Base-by-base conservation (phyloP, 2,329 filamentous ascomycete genomes). In the Pseudofabraea citricarpa region DNA sequence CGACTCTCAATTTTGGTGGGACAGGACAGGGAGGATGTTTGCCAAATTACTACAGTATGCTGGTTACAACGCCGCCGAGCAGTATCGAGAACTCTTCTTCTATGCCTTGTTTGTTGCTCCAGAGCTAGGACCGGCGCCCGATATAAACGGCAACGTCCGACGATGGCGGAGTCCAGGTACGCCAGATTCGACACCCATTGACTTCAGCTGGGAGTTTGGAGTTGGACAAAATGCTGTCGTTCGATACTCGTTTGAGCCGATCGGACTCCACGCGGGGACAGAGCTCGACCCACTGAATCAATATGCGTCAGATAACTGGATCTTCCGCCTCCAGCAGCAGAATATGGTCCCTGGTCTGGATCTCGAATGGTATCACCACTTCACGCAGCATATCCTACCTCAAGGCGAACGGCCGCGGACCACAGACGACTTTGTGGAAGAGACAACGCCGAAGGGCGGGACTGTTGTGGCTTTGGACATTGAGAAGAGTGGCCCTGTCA, bases 1-100 rank as follows among this genome's bases (percentile, higher is more conserved):
- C n/a, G 52, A 56, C 20, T 43, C 47, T 9, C 53, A 56, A 26
- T 57, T 55, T 45, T 57, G 53, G 54, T 57, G 54, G 54, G 48
- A 53, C 36, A 49, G 40, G 23, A 57, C 54, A 6, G 54, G 53
- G 2, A 48, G 49, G 19, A 49, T 56, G 27, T 51, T 56, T 18
- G 52, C 55, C 4, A 54, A 52, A 38, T 46, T 57, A 18, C 44
- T 57, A n/a, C 40, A 55, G 37, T 45, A 48, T n/a, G 55, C 55
- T 18, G 53, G 53, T 16, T 57, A 56, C 36, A 49, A 36, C 29
- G 45, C 47, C 10, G 35, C 50, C 5, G 53, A 56, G 36, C 54
- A 57, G 39, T 56, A 57, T 23, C 53, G 47, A 9, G 54, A 56
- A 41, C 47, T 57, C 22, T 47, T 53, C 22, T 57, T 56, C 46